A percentile compares a stretch with the other conserved stretches of the same genome.
Conservation (phyloP, 345 rosid species). For the Adansonia digitata region DNA sequence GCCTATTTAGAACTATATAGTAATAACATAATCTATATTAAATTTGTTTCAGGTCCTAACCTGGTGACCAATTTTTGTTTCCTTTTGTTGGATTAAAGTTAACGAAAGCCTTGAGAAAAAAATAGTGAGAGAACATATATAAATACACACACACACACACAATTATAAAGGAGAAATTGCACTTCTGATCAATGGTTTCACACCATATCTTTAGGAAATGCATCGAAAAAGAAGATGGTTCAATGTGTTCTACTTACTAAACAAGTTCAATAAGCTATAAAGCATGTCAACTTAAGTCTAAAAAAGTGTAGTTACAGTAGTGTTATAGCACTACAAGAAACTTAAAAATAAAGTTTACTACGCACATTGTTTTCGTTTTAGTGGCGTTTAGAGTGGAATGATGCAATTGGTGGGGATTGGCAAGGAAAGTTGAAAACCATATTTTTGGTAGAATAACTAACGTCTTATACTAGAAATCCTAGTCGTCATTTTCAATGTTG, state of each 20-base stretch:
- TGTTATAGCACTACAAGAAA: neutral
- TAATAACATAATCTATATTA: neutral
- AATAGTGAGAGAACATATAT: neutral
- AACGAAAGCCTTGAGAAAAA: neutral
- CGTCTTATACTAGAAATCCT: neutral
- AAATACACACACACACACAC: neutral
- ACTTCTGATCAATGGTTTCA: neutral
- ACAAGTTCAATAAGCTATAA: neutral
- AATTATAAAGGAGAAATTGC: neutral
- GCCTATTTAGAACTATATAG: neutral
- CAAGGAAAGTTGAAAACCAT: neutral
- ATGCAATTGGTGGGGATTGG: neutral
- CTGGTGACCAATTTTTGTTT: constrained; percentile 2
- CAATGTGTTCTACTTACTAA: neutral
- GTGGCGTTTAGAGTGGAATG: neutral
- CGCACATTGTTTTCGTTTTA: neutral
- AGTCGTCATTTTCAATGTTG: constrained; percentile 24
- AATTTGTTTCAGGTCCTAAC: neutral
- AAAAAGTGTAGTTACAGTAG: too few relatives aligned
- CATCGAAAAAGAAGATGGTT: neutral
- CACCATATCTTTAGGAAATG: neutral
- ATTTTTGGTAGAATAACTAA: too few relatives aligned
- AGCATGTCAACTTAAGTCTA: neutral
- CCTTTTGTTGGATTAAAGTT: neutral
- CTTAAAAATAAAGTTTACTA: neutral